Evolutionary conservation across 2,329 filamentous ascomycete species (phyloP).

Genomic region (Phyllosticta citriasiana): DNA sequence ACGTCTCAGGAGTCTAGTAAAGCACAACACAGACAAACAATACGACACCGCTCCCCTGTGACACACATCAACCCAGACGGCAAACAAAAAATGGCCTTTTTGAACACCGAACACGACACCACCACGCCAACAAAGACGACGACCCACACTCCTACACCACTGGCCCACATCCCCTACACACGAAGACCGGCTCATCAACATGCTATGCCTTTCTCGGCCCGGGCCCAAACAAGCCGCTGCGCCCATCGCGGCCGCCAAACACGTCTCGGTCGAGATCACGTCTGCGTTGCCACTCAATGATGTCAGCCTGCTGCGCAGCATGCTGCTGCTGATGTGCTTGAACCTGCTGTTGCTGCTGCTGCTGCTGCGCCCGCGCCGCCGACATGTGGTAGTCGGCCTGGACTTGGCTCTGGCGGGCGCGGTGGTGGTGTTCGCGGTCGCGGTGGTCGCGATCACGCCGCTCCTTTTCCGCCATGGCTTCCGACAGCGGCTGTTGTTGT

Average conservation of each 20-base stretch:
- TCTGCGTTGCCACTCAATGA: background rate
- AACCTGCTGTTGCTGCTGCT: background rate
- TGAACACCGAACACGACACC: no score
- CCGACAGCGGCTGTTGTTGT: background rate
- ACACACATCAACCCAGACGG: no score
- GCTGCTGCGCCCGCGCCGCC: background rate
- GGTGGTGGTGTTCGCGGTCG: background rate
- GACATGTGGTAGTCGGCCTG: background rate
- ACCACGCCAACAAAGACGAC: no score
- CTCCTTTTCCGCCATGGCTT: background rate
- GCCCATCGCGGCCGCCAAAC: background rate
- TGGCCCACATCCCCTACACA: no score
- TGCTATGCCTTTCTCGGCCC: background rate
- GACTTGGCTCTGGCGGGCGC: background rate
- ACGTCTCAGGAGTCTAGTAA: no score
- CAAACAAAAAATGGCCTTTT: no score
- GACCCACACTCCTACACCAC: no score
- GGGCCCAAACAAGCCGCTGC: background rate
- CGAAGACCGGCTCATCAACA: no score
- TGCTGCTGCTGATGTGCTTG: background rate
- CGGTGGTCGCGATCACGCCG: background rate
- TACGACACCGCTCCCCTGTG: no score
- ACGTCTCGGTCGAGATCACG: background rate
- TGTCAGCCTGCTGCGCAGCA: background rate
- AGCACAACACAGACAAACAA: no score